Percentiles rank a stretch among this genome's conserved stretches.
phyloP scores from a whole-genome alignment of 306 rosid species.

The Trichosanthes cucumerina region DNA sequence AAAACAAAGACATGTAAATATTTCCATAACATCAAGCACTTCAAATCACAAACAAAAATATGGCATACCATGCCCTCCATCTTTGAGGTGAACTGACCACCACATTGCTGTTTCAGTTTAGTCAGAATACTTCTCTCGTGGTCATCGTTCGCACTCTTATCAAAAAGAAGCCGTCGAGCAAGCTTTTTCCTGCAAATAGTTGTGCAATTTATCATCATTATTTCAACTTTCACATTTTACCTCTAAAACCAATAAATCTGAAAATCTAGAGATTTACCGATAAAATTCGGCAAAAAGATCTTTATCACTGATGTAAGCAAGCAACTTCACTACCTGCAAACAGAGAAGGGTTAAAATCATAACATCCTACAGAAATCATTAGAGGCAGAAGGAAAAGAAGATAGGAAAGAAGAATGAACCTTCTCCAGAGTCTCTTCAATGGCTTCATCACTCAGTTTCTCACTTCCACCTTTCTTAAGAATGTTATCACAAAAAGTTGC shows the following conservation, averaged over 20 bases:
- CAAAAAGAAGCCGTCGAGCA: slow-evolving; percentile 47
- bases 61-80: slow-evolving; percentile 45
- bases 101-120: slow-evolving; percentile 46
- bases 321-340: slow-evolving; percentile 38
- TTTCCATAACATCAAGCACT: not conserved
- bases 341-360: not conserved
- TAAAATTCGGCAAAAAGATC: slow-evolving; percentile 46
- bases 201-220: not conserved
- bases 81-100: slow-evolving; percentile 47
- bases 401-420: slow-evolving; percentile 27
- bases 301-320: slow-evolving; percentile 48
- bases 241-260: not conserved
- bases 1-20: not conserved
- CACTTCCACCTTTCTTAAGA: slow-evolving; percentile 50
- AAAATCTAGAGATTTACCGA: slow-evolving; percentile 14
- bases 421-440: slow-evolving; percentile 75
- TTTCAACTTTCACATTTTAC: not conserved
- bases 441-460: slow-evolving; percentile 46
- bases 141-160: slow-evolving; percentile 46
- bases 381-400: not conserved
- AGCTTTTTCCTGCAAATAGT: slow-evolving; percentile 37
- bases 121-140: slow-evolving; percentile 47
- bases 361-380: not conserved
- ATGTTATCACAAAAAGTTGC: slow-evolving; percentile 45
- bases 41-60: not conserved